phyloP scores from a whole-genome alignment of 495 filamentous ascomycete species.

The Umbilicaria muhlenbergii region DNA sequence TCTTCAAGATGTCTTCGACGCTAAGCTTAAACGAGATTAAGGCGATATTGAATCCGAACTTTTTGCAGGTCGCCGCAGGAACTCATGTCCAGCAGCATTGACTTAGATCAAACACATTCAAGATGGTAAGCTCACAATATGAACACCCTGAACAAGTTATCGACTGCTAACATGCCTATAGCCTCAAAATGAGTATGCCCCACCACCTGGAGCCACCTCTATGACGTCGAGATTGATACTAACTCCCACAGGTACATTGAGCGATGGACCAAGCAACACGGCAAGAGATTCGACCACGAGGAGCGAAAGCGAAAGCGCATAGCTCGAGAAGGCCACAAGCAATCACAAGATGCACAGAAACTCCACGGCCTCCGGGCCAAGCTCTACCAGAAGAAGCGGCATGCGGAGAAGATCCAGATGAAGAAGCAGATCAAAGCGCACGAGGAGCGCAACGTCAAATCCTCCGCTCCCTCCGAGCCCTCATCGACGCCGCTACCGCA shows the following conservation, averaged over 20 bases:
- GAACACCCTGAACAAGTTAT: too few species aligned
- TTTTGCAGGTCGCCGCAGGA: too few species aligned
- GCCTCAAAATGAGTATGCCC: conserved; percentile 69
- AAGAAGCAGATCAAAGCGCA: conserved; percentile 86
- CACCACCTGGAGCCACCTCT: conserved; percentile 5
- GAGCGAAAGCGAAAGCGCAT: conserved; percentile 77
- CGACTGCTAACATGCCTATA: conserved; percentile 18
- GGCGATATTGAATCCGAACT: too few species aligned
- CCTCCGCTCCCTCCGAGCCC: conserved; percentile 59
- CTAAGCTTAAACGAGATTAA: too few species aligned
- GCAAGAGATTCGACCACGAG: conserved; percentile 72
- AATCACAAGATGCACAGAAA: conserved; percentile 77
- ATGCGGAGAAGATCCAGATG: conserved; percentile 98
- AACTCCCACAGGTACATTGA: conserved; percentile 56
- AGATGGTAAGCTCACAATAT: too few species aligned
- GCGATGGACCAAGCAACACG: conserved; percentile 68
- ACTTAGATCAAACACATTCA: too few species aligned
- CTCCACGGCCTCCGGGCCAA: conserved; percentile 84
- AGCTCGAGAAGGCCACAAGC: conserved; percentile 76
- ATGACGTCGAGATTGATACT: not conserved
- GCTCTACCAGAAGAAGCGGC: conserved; percentile 83
- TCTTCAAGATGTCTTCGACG: too few species aligned
- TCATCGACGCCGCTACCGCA: conserved; percentile 60
- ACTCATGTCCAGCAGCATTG: too few species aligned
- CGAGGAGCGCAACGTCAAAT: conserved; percentile 91